phyloP scores from a whole-genome alignment of 2,329 filamentous ascomycete species.

The Cercospora zeina region DNA sequence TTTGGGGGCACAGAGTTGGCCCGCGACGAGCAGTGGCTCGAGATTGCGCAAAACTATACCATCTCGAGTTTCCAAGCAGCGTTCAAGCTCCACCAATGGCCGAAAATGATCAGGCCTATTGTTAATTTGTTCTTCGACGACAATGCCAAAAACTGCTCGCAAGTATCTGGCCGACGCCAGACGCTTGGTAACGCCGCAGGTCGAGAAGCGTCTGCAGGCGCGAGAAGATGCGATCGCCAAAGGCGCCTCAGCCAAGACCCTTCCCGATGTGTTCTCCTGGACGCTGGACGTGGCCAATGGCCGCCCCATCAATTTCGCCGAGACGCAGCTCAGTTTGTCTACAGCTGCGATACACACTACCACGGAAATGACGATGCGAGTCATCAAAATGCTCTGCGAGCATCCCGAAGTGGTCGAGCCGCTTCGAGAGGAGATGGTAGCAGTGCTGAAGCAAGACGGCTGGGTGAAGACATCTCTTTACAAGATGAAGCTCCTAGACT shows the following conservation, averaged over 20 bases:
- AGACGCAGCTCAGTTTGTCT: conserved; percentile 23
- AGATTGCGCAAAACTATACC: background rate
- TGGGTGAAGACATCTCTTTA: conserved; percentile 34
- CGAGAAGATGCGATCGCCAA: background rate
- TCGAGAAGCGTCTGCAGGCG: background rate
- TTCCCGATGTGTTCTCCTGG: conserved; percentile 31
- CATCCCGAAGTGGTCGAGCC: conserved; percentile 35
- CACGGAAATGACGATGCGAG: conserved; percentile 30
- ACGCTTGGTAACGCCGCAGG: conserved; percentile 1
- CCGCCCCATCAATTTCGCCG: conserved; percentile 11
- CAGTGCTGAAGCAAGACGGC: conserved; percentile 29
- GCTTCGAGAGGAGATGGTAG: conserved; percentile 29
- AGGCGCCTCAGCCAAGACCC: background rate
- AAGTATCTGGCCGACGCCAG: background rate
- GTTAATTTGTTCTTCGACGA: background rate
- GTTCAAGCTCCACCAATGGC: background rate
- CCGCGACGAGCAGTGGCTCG: background rate
- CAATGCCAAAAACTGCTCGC: background rate
- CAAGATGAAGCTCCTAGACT: conserved; percentile 38
- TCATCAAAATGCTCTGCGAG: conserved; percentile 27
- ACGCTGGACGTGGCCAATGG: conserved; percentile 30
- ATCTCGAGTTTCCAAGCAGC: background rate
- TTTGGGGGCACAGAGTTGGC: background rate
- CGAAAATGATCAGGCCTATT: background rate
- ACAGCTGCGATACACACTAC: conserved; percentile 19